These are phyloP conservation scores for Discostella pseudostelligera DNA, from an alignment of 108 stramenopile species.

Conservation along the genomic window DNA sequence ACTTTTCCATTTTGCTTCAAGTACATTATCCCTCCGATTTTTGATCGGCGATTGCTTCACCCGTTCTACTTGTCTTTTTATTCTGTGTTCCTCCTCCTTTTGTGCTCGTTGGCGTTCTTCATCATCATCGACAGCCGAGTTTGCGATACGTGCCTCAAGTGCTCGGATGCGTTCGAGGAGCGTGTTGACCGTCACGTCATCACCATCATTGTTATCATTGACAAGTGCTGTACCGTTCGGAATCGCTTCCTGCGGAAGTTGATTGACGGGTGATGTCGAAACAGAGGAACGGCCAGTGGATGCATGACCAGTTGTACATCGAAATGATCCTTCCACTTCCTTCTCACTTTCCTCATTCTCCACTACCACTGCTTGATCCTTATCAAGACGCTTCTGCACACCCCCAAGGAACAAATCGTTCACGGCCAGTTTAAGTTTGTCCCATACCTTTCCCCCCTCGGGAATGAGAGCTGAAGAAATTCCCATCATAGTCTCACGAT, in stretches of 20 bases:
- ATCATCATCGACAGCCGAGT: background rate
- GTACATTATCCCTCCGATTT: constrained; percentile 29
- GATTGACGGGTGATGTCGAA: background rate
- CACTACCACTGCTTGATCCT: background rate
- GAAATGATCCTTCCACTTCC: no score
- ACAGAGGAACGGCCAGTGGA: background rate
- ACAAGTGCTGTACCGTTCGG: background rate
- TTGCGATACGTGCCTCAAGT: constrained; percentile 26
- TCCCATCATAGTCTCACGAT: constrained; percentile 3
- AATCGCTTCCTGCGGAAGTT: background rate
- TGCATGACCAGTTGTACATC: background rate
- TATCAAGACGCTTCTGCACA: constrained; percentile 14
- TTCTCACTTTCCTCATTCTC: background rate
- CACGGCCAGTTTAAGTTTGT: constrained; percentile 23
- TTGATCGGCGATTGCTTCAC: constrained; percentile 27
- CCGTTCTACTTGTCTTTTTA: constrained; percentile 13
- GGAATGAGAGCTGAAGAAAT: constrained; percentile 24
- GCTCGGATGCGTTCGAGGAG: constrained; percentile 31
- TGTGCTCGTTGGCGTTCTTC: constrained; percentile 2
- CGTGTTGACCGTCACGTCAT: constrained; percentile 10
- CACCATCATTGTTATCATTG: background rate
- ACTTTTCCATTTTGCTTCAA: constrained; percentile 19
- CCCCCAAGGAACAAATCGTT: constrained; percentile 43
- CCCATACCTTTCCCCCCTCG: constrained; percentile 25
- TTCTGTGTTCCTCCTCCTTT: constrained; percentile 8